Evolutionary conservation across 2,329 filamentous ascomycete genomes (phyloP), one percentile per base, ranked within the genome.

Genomic region (Neospermospora avenae): DNA sequence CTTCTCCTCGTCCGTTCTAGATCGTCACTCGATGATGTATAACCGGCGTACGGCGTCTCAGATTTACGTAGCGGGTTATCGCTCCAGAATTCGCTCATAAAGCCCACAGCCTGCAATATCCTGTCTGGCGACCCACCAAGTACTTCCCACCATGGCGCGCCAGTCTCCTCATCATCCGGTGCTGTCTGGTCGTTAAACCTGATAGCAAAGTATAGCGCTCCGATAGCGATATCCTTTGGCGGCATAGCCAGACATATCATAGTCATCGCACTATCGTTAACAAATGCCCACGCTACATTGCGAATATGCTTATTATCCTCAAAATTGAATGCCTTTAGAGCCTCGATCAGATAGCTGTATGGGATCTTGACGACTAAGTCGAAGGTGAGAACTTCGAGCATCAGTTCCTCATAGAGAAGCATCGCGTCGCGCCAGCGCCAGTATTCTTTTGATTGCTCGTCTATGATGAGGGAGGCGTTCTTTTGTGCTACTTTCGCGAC

Each of bases 361-460:
- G 95, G 93, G 62, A 92, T 90, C 67, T 96, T 90, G 28, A 97
- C 81, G 74, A 93, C 91, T 48, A 99, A 80, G 73, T 99, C 95
- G 74, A 99, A 99, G 62, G 93, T 98, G 18, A 99, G 80, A 48
- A 86, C 86, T 74, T 98, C 95, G 16, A 99, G 82, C 78, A 99
- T 89, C 45, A 93, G 80, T 73, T 98, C 95, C 76, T 99, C 95
- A 71, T 96, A 91, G 66, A 89, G 88, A 14, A 98, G 79, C 59
- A 99, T 96, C 60, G 89, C 95, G 72, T 99, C 95, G 63, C 92
- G 85, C 95, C 95, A 99, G 70, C 90, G 86, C 95, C 95, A 99
- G 73, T 95, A 99, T 72, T 99, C 95, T 72, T 97, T 98, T 67
- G 90, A 96, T 74, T 98, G 93, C 75, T 98, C 95, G 72, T 99